Evolutionary conservation across 768 basidiomycete species (phyloP), one percentile per base, ranked within the genome.

Genomic region (Pleurotus citrinopileatus): DNA sequence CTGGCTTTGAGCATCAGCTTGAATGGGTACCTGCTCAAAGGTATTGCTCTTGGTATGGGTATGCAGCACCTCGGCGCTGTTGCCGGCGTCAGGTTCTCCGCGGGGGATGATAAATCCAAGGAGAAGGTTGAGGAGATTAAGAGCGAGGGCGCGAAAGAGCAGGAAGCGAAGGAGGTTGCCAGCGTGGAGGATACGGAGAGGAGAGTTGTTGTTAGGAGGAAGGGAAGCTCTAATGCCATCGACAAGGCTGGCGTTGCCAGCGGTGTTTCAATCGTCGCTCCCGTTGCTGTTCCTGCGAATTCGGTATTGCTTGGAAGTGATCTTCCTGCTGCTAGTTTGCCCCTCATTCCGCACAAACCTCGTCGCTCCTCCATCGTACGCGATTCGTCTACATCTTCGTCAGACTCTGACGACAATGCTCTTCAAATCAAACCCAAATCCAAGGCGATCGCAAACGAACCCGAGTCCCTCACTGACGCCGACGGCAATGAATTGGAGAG

Each of bases 21-120:
- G 54, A 99, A 99, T 58, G 95, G 94, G 3, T 98, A 92, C 65
- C 77, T 98, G 13, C 80, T 99, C 55, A 95, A 93, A 69, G 89
- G 89, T 3, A 87, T 91, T 38, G 87, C 85, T 0, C 82, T 82
- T 9, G 86, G 82, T 26, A 61, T 74, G 0, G 72, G 69, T 2
- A 66, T 66, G n/a, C 63, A 65, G 37, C 40, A 63, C 4, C 58
- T 61, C 50, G 59, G 52, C 32, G 60, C 59, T 29, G 57, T 55
- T 23, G 63, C 56, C 42, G 62, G 59, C 26, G 66, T 65, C 15
- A 38, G 69, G 29, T 66, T 72, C 54, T 46, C 61, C 44, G 62
- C 59, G 43, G 47, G 56, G 29, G 58, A 59, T 12, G 57, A 55
- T 12, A 57, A 55, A 17, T 17, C 38, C 27, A 64, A 60, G 50